phyloP scores from a whole-genome alignment of 352 stramenopile species.

The Thalassiosira mediterranea region DNA sequence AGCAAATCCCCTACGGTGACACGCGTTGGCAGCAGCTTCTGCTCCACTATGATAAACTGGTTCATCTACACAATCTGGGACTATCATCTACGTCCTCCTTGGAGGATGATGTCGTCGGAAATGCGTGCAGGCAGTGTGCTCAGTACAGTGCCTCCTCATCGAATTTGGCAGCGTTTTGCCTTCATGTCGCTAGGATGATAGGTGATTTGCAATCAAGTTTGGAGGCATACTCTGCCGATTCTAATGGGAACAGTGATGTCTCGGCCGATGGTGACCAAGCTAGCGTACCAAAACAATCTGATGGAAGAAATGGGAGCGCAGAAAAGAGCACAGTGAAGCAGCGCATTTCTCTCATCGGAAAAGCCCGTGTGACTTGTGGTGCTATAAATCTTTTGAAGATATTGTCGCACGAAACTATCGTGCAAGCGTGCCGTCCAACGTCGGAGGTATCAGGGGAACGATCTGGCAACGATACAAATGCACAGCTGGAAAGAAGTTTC shows the following conservation, averaged over 20 bases:
- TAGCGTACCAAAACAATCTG: background rate
- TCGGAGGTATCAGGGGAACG: background rate
- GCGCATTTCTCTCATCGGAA: conserved; percentile 69
- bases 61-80: conserved; percentile 68
- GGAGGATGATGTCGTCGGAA: conserved; percentile 43
- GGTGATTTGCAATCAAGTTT: conserved; percentile 58
- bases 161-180: conserved; percentile 69
- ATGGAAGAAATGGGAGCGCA: background rate
- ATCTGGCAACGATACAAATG: background rate
- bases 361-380: conserved; percentile 77
- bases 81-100: conserved; percentile 8
- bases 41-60: conserved; percentile 73
- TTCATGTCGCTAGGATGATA: conserved; percentile 75
- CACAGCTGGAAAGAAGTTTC: conserved; percentile 2
- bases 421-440: conserved; percentile 34
- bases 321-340: conserved; percentile 52
- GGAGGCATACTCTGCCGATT: conserved; percentile 8
- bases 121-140: conserved; percentile 57
- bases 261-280: background rate
- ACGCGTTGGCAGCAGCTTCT: conserved; percentile 75
- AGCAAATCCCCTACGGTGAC: conserved; percentile 73
- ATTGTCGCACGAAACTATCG: conserved; percentile 67
- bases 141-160: conserved; percentile 57
- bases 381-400: conserved; percentile 68
- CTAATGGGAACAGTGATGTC: background rate